These are phyloP conservation scores for Rhodotorula sp. DNA, from an alignment of 1,284 basidiomycete species.

Conservation along the genomic window DNA sequence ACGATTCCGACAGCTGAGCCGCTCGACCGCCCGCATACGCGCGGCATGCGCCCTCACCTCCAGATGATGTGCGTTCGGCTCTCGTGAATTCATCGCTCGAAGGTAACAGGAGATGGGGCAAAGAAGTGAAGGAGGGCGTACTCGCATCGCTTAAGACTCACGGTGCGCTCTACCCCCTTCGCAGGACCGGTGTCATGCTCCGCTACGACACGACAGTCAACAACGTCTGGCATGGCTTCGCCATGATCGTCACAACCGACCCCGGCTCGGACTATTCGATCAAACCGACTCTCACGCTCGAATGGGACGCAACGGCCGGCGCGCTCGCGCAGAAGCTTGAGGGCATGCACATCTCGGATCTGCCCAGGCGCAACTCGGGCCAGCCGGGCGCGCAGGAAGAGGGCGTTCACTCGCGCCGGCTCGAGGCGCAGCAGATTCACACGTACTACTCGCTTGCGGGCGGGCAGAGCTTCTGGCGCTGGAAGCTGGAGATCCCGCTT, in stretches of 20 bases:
- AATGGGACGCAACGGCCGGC: constrained; percentile 61
- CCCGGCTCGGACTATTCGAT: constrained; percentile 23
- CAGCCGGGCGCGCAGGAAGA: background rate
- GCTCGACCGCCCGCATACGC: constrained; percentile 2
- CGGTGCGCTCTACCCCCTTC: background rate
- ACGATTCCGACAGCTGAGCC: constrained; percentile 22
- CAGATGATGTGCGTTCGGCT: constrained; percentile 28
- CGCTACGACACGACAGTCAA: constrained; percentile 76
- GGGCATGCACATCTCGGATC: constrained; percentile 28
- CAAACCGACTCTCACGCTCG: constrained; percentile 70
- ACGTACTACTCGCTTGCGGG: constrained; percentile 68
- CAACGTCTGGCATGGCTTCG: constrained; percentile 72
- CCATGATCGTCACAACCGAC: constrained; percentile 50
- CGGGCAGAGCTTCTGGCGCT: constrained; percentile 77
- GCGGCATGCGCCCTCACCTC: constrained; percentile 68
- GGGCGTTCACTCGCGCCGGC: constrained; percentile 38
- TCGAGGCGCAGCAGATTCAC: constrained; percentile 73
- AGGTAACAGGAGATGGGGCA: too few species aligned
- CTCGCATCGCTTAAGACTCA: background rate
- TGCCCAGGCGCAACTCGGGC: background rate
- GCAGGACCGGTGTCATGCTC: constrained; percentile 19
- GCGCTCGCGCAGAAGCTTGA: constrained; percentile 14
- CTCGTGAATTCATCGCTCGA: too few species aligned
- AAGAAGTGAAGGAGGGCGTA: background rate
- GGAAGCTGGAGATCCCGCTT: constrained; percentile 81